These are phyloP conservation scores for Tanacetum coccineum DNA, from an alignment of 129 eudicot genomes.

Conservation along the genomic window DNA sequence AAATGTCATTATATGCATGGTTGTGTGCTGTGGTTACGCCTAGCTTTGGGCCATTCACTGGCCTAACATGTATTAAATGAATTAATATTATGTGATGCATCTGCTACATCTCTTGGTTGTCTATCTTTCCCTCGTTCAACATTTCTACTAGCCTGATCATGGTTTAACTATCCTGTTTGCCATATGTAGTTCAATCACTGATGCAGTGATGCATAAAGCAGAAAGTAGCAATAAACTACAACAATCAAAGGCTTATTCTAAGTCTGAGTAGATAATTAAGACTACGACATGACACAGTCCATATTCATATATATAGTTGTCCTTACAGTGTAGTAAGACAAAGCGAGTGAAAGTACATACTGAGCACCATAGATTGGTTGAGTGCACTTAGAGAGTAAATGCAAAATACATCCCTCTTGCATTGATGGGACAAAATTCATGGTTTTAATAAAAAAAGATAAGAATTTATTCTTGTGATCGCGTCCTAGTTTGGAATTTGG, in stretches of 20 bases:
- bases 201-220: background rate
- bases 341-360: background rate
- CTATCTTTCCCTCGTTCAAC: conserved; percentile 4
- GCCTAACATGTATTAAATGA: background rate
- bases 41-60: background rate
- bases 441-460: background rate
- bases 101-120: background rate
- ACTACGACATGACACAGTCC: too few species aligned
- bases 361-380: background rate
- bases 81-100: background rate
- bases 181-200: too few species aligned
- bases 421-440: conserved; percentile 1
- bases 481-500: too few species aligned
- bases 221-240: background rate
- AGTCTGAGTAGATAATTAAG: too few species aligned
- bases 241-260: background rate
- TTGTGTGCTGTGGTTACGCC: background rate
- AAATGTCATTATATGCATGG: background rate
- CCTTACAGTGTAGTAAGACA: conserved; percentile 4
- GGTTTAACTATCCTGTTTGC: background rate
- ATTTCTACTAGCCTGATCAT: conserved; percentile 2
- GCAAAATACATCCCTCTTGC: background rate
- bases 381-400: conserved; percentile 6
- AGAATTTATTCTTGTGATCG: too few species aligned
- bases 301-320: too few species aligned